Percentiles rank a stretch among this genome's conserved stretches.
Evolutionary conservation across 495 filamentous ascomycete species (phyloP).

Genomic region (Lasiosphaeris hirsuta): DNA sequence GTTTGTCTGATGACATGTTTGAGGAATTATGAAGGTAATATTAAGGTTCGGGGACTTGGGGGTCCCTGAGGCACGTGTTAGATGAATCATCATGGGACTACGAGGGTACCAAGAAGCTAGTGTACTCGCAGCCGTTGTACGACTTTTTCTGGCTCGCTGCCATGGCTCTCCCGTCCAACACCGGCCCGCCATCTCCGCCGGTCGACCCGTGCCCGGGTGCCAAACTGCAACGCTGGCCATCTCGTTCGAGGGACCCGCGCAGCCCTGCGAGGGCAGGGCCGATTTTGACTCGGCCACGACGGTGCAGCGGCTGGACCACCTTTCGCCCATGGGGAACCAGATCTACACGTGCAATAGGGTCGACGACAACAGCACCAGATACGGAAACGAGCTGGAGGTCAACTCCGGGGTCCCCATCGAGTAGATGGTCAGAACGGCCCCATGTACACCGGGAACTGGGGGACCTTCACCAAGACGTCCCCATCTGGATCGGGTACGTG

Average conservation of each 20-base stretch:
- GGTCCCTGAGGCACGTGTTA: too few species aligned
- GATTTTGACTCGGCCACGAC: constrained; percentile 12
- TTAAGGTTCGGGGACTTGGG: too few species aligned
- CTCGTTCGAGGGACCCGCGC: constrained; percentile 9
- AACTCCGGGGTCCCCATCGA: neutral
- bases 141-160: too few species aligned
- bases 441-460: neutral
- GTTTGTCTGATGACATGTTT: too few species aligned
- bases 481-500: constrained; percentile 12
- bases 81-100: too few species aligned
- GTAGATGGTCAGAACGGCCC: neutral
- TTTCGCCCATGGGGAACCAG: constrained; percentile 2
- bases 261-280: constrained; percentile 1
- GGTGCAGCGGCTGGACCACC: neutral
- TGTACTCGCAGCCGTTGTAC: too few species aligned
- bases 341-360: constrained; percentile 8
- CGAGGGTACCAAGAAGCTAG: too few species aligned
- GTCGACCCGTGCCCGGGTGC: too few species aligned
- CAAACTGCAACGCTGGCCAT: too few species aligned
- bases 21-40: too few species aligned
- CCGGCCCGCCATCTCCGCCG: too few species aligned
- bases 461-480: constrained; percentile 1
- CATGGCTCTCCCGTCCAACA: too few species aligned
- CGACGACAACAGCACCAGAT: neutral
- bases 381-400: neutral